Conservation (phyloP, 345 rosid species). For the Rhizophora mangle region DNA sequence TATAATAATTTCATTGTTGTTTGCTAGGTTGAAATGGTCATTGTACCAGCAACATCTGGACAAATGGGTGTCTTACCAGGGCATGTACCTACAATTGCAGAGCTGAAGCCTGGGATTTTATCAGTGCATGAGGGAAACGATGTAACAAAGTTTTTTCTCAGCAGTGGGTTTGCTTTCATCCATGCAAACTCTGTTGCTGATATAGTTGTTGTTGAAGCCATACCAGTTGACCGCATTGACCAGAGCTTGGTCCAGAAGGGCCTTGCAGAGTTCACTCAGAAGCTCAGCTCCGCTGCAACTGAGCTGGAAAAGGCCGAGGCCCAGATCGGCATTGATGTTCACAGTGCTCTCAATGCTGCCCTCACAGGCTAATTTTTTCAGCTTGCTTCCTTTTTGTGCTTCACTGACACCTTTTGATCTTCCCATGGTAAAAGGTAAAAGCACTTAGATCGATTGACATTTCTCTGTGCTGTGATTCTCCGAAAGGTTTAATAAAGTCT, state of each 20-base stretch:
- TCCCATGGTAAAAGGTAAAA: slow-evolving; percentile 15
- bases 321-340: slow-evolving; percentile 73
- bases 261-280: slow-evolving; percentile 71
- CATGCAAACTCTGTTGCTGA: slow-evolving; percentile 82
- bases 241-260: slow-evolving; percentile 74
- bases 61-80: slow-evolving; percentile 96
- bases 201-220: slow-evolving; percentile 69
- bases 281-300: slow-evolving; percentile 68
- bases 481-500: slow-evolving; percentile 17
- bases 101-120: slow-evolving; percentile 80
- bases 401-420: slow-evolving; percentile 16
- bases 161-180: slow-evolving; percentile 83
- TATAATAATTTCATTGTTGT: neutral
- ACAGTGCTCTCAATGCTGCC: slow-evolving; percentile 69
- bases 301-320: slow-evolving; percentile 85
- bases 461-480: slow-evolving; percentile 9
- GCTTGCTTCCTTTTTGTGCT: slow-evolving; percentile 16
- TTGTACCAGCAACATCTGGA: slow-evolving; percentile 83
- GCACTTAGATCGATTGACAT: slow-evolving; percentile 15
- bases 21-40: slow-evolving; percentile 87
- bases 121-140: slow-evolving; percentile 83
- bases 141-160: slow-evolving; percentile 63
- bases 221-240: slow-evolving; percentile 67
- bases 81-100: slow-evolving; percentile 77
- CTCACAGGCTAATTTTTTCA: slow-evolving; percentile 30